Evolutionary conservation across 2,329 filamentous ascomycete species (phyloP), one percentile per base, ranked within the genome.

Genomic region (Aspergillus sp.): DNA sequence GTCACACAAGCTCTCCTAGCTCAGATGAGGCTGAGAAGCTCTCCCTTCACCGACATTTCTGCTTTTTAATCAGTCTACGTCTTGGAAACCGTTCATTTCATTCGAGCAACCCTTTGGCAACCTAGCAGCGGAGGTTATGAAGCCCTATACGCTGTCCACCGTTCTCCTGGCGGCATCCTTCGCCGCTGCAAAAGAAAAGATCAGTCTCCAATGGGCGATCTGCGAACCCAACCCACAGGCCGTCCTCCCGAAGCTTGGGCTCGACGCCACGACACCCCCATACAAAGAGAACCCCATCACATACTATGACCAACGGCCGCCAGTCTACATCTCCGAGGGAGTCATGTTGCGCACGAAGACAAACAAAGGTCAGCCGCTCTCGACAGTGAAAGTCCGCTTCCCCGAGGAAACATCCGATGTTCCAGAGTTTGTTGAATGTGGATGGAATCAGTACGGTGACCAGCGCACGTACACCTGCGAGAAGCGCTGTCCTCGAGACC

Each of bases 331-430:
- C 27, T 34, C 29, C 4, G 10, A 41, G 5, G 38, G 42, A 10
- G 10, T 48, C 9, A 48, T 48, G 46, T 48, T 48, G 36, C 46
- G 46, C 29, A 48, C 42, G 3, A 48, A 48, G 34, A 41, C 30
- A n/a, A 41, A 33, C 7, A 41, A 44, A 35, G 46, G 46, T 5
- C 19, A 41, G 4, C 7, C 29, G 4, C 29, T 48, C 4, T 48
- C 46, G 10, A 44, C 42, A 7, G 46, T 48, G 3, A 48, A 48
- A n/a, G 36, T 34, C n/a, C 34, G 36, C 8, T 29, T 47, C 5
- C 33, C 19, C 7, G 5, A 39, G 27, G 36, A 39, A 9, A 39
- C 36, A 28, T 26, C 27, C 12, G 36, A 39, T 8, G 19, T 39
- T 9, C 36, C 36, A 3, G 36, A 39, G 6, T 39, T 39, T 28